These are phyloP conservation scores for Rhododendron griersonianum DNA, from an alignment of 148 eudicot genomes.

Conservation along the genomic window DNA sequence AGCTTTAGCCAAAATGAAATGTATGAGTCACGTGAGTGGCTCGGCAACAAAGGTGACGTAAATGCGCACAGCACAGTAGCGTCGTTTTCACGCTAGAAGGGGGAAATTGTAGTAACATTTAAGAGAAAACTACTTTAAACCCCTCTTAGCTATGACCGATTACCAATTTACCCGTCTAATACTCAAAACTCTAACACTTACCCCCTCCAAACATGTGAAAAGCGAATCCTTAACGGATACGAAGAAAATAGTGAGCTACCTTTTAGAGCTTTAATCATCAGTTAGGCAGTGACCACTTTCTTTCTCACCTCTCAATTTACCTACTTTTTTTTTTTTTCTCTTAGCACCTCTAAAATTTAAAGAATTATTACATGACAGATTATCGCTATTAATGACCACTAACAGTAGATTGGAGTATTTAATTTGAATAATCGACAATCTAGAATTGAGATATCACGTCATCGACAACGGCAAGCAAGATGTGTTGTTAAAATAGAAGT, in stretches of 20 bases:
- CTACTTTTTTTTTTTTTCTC: too few relatives aligned
- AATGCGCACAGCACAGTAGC: neutral
- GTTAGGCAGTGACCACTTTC: neutral
- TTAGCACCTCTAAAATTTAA: too few relatives aligned
- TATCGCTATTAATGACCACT: neutral
- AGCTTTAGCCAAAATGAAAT: neutral
- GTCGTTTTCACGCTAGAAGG: slow-evolving; percentile 12
- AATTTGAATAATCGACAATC: neutral
- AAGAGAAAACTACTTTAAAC: neutral
- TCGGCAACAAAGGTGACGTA: neutral
- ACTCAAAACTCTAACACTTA: neutral
- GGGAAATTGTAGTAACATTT: neutral
- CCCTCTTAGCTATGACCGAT: neutral
- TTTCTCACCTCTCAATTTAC: neutral
- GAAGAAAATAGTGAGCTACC: too few relatives aligned
- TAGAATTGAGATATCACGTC: neutral
- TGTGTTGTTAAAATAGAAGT: too few relatives aligned
- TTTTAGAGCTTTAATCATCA: too few relatives aligned
- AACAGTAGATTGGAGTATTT: neutral
- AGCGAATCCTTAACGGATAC: neutral
- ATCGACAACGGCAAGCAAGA: neutral
- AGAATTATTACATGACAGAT: neutral
- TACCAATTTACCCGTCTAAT: neutral
- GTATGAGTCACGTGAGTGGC: neutral
- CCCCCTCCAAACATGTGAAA: neutral